Conservation (phyloP, 75 land plant species). For the Pinus albicaulis region DNA sequence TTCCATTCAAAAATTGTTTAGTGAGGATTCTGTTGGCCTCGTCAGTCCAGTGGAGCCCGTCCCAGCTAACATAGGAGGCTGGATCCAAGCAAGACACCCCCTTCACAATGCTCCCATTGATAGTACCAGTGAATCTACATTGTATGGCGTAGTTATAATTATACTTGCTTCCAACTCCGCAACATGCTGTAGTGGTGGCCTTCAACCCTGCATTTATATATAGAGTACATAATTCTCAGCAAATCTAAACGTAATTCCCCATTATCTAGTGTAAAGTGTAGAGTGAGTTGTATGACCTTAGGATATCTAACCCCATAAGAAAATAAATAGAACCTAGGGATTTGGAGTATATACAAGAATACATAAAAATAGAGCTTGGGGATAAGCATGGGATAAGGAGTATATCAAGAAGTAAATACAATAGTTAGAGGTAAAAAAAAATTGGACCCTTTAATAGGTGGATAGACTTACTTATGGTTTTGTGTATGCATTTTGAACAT, state of each 20-base stretch:
- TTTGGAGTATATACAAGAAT: no score
- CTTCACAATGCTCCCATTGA: slow-evolving; percentile 34
- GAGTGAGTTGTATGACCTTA: background rate
- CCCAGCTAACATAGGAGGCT: slow-evolving; percentile 76
- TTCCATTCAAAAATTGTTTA: slow-evolving; percentile 42
- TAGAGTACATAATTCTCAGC: no score
- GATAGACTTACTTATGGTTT: no score
- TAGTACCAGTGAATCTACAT: slow-evolving; percentile 47
- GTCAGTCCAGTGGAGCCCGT: slow-evolving; percentile 84
- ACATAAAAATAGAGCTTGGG: no score
- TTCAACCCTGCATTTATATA: slow-evolving; percentile 38
- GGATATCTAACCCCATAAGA: no score
- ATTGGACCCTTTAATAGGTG: no score
- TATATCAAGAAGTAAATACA: slow-evolving; percentile 21
- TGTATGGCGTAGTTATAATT: slow-evolving; percentile 46
- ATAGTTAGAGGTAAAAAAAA: slow-evolving; percentile 37
- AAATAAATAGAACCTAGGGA: no score
- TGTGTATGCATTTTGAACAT: no score
- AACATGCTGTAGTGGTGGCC: slow-evolving; percentile 42
- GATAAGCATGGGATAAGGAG: no score
- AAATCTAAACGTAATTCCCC: no score
- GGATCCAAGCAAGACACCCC: slow-evolving; percentile 65
- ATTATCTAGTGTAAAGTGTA: no score
- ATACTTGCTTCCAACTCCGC: slow-evolving; percentile 68
- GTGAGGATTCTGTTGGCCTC: slow-evolving; percentile 57